Conservation (phyloP, 176 grass and related monocot genomes). For the Aegilops speltoides region DNA sequence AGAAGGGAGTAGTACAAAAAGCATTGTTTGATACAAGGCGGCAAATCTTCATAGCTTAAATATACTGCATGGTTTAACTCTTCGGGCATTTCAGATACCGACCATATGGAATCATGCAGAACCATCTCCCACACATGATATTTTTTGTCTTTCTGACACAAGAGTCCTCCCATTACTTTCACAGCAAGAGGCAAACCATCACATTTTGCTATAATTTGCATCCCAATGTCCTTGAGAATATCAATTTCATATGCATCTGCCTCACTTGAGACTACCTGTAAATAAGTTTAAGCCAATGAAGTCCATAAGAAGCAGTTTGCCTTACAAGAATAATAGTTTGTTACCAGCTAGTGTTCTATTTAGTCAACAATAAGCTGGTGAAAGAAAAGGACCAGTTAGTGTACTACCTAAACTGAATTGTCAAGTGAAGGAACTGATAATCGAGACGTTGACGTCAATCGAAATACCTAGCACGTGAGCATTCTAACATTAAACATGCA, state of each 20-base stretch:
- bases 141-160: background rate
- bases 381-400: no score
- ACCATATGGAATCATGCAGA: conserved; percentile 13
- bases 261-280: conserved; percentile 12
- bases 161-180: conserved; percentile 41
- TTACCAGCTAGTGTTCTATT: no score
- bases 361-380: no score
- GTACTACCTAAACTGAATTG: no score
- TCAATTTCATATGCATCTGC: background rate
- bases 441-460: background rate
- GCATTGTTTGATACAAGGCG: conserved; percentile 26
- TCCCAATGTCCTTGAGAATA: conserved; percentile 19
- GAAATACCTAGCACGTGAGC: background rate
- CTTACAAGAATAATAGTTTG: no score
- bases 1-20: conserved; percentile 35
- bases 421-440: background rate
- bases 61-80: conserved; percentile 24
- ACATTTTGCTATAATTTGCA: conserved; percentile 39
- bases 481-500: background rate
- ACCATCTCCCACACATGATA: conserved; percentile 11
- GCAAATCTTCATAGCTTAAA: conserved; percentile 30
- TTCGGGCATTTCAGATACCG: background rate
- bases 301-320: no score
- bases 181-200: conserved; percentile 49
- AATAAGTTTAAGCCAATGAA: background rate